phyloP scores from a whole-genome alignment of 2,329 filamentous ascomycete genomes.

The Aspergillus thermomutatus region DNA sequence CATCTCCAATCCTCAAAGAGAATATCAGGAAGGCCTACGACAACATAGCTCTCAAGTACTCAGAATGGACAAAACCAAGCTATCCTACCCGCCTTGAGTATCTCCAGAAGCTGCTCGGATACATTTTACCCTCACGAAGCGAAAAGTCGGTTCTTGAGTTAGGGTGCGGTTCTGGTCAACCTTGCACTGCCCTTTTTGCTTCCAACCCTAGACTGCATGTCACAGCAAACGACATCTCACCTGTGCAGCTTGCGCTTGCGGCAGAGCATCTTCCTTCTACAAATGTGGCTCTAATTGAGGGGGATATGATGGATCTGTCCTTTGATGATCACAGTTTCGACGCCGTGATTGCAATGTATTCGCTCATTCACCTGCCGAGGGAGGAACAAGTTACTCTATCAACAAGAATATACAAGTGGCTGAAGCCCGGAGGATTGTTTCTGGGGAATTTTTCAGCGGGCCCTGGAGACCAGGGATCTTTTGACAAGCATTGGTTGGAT shows the following conservation, averaged over 20 bases:
- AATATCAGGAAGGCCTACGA: slow-evolving; percentile 29
- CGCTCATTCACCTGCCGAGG: slow-evolving; percentile 53
- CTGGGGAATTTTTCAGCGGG: slow-evolving; percentile 47
- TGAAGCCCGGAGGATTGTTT: slow-evolving; percentile 51
- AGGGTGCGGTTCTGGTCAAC: slow-evolving; percentile 41
- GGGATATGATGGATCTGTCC: slow-evolving; percentile 43
- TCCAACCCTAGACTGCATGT: slow-evolving; percentile 23
- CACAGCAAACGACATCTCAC: slow-evolving; percentile 44
- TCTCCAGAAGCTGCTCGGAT: slow-evolving; percentile 25
- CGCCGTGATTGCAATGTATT: slow-evolving; percentile 53
- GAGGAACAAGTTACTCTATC: slow-evolving; percentile 50
- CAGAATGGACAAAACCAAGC: slow-evolving; percentile 31
- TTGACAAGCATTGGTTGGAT: slow-evolving; percentile 31
- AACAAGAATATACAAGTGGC: slow-evolving; percentile 45
- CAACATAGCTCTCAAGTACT: slow-evolving; percentile 34
- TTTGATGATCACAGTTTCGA: slow-evolving; percentile 42
- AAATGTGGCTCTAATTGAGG: slow-evolving; percentile 27
- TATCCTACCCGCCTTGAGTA: slow-evolving; percentile 31
- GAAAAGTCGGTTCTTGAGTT: slow-evolving; percentile 33
- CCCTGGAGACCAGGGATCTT: slow-evolving; percentile 12
- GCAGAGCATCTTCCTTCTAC: slow-evolving; percentile 17
- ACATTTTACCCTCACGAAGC: slow-evolving; percentile 6
- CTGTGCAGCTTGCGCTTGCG: slow-evolving; percentile 37
- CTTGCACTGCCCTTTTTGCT: slow-evolving; percentile 23
- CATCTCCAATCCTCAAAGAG: not conserved